Base-by-base conservation (phyloP, 805 yeast species). In the Phaffomyces thermotolerans region DNA sequence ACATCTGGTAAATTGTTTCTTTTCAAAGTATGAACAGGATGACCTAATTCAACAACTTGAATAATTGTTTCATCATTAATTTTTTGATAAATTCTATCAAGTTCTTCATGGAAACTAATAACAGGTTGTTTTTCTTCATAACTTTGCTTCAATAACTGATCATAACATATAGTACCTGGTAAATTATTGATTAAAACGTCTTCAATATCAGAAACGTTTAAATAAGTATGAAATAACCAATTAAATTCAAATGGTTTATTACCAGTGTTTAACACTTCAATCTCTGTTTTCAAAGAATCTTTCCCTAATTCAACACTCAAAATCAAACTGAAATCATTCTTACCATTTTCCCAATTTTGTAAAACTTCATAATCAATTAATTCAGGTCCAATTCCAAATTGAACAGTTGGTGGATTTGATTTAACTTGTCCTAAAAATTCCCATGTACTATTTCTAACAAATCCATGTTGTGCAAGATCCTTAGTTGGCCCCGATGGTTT, bases 221-320 rank as follows among this genome's bases (percentile, higher is more conserved):
- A 75, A 63, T 91, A 91, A 17, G 96, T 86, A 67, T 91, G 99
- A 81, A 91, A 90, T 49, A 91, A 75, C 84, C 96, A 87, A 62
- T 91, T 86, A 78, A 91, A 91, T 50, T 83, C 87, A 70, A 87
- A 86, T 3, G 77, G 56, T 44, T 72, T 71, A 25, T 46, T 41
- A 45, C 84, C 89, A 13, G 81, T 68, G 63, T 91, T 91, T 56
- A 75, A 77, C 34, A 93, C 85, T 49, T 83, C 89, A 56, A 91
- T 79, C 34, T 73, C 61, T 6, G 95, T 88, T 51, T 68, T 75
- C 52, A 91, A 67, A 24, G 72, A 66, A 42, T 76, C 81, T 4
- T 66, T 71, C 23, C 72, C 71, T 42, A 93, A 69, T 43, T 76
- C 73, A 34, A 90, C 73, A 2, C 91, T 79, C 50, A 80, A 73